A percentile compares a stretch with the other conserved stretches of the same genome.
phyloP scores from a whole-genome alignment of 257 asterid species.

The Rauvolfia tetraphylla region DNA sequence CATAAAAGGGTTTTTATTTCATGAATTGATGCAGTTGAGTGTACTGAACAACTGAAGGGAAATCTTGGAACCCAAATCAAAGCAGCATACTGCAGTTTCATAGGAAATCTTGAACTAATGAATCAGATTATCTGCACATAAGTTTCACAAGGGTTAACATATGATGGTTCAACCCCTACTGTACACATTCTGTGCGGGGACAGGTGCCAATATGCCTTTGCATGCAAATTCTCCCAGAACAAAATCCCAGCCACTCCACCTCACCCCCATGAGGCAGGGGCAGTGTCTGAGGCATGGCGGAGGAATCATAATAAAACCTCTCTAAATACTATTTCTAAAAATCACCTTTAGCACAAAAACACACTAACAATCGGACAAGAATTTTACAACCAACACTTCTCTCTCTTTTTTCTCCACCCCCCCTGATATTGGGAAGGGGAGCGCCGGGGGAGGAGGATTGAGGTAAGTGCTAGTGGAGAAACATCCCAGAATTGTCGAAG shows the following conservation, averaged over 20 bases:
- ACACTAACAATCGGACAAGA: not conserved
- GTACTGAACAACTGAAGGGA: not conserved
- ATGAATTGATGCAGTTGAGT: not conserved
- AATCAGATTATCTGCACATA: constrained; percentile 8
- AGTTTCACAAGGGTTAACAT: not conserved
- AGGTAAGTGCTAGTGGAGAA: not conserved
- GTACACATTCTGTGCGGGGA: constrained; percentile 11
- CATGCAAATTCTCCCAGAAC: not conserved
- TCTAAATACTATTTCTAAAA: constrained; percentile 3
- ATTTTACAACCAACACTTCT: not conserved
- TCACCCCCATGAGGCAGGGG: not conserved
- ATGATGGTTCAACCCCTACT: constrained; percentile 4
- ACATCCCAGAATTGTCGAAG: not conserved
- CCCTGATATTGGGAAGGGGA: too few relatives aligned
- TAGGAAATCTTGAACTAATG: not conserved
- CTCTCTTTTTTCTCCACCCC: not conserved
- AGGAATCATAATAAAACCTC: not conserved
- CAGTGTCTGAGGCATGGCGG: not conserved
- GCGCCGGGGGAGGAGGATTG: not conserved
- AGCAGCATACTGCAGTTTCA: not conserved
- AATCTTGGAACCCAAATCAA: not conserved
- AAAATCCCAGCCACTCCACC: not conserved
- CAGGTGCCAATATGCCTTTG: not conserved
- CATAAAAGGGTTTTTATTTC: not conserved
- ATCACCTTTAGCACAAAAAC: not conserved